phyloP scores from a whole-genome alignment of 768 basidiomycete genomes.

The Suillus clintonianus region DNA sequence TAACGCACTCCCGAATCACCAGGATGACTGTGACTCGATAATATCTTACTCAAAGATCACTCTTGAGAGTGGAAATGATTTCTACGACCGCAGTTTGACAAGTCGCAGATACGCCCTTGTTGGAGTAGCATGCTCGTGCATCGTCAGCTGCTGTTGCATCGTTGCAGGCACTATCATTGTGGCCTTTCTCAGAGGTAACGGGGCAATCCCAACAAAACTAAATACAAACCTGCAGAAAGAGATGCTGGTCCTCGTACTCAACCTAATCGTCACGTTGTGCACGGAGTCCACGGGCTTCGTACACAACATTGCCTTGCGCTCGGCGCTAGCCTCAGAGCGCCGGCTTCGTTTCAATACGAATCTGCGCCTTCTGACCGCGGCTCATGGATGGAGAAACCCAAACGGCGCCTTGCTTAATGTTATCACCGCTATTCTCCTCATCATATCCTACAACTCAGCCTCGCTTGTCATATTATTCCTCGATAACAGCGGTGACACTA shows the following conservation, averaged over 20 bases:
- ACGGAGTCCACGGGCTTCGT: conserved; percentile 10
- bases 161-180: conserved; percentile 24
- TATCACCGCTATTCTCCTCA: conserved; percentile 16
- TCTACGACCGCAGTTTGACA: conserved; percentile 27
- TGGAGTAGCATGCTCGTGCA: conserved; percentile 24
- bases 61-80: conserved; percentile 11
- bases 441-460: background rate
- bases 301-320: conserved; percentile 8
- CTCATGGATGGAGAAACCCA: conserved; percentile 16
- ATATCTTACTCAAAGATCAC: background rate
- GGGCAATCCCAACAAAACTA: too few relatives aligned
- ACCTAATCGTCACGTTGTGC: conserved; percentile 1
- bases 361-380: background rate
- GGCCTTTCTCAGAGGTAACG: conserved; percentile 8
- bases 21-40: background rate
- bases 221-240: conserved; percentile 1
- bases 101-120: conserved; percentile 26
- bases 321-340: conserved; percentile 2
- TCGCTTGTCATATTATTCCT: background rate
- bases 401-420: conserved; percentile 23
- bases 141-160: conserved; percentile 26
- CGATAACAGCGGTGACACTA: background rate
- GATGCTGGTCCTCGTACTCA: conserved; percentile 4
- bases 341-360: conserved; percentile 3
- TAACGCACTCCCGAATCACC: background rate